phyloP scores from a whole-genome alignment of 768 basidiomycete species.

The Kwoniella europaea region DNA sequence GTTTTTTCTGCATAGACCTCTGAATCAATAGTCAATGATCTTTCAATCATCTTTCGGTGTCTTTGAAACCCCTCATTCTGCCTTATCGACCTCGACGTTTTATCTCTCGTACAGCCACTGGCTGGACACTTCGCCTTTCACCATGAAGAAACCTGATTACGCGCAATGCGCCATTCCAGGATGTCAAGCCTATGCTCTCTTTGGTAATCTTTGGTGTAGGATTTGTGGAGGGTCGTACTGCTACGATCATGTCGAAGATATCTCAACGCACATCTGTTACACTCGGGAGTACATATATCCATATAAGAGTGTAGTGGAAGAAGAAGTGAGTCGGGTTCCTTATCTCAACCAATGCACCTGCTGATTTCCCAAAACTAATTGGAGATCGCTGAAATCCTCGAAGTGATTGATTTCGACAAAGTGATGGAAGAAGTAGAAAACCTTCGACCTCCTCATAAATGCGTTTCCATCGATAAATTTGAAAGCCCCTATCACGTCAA shows the following conservation, averaged over 20 bases:
- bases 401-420: not conserved
- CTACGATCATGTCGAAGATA: constrained; percentile 3
- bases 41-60: too few relatives aligned
- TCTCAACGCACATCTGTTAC: not conserved
- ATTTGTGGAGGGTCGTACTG: not conserved
- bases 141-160: not conserved
- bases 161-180: not conserved
- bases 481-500: not conserved
- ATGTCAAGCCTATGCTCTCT: not conserved
- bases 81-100: too few relatives aligned
- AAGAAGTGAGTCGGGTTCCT: not conserved
- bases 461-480: not conserved
- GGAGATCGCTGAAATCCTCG: not conserved
- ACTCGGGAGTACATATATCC: not conserved
- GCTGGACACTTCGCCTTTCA: too few relatives aligned
- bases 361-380: not conserved
- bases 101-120: too few relatives aligned
- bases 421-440: constrained; percentile 9
- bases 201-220: not conserved
- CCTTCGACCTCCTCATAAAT: not conserved
- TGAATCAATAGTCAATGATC: too few relatives aligned
- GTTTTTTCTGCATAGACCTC: too few relatives aligned
- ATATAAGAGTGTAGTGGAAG: not conserved
- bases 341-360: not conserved
- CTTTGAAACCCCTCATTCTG: too few relatives aligned